phyloP scores from a whole-genome alignment of 345 rosid genomes.

The Arabidopsis arenosa region DNA sequence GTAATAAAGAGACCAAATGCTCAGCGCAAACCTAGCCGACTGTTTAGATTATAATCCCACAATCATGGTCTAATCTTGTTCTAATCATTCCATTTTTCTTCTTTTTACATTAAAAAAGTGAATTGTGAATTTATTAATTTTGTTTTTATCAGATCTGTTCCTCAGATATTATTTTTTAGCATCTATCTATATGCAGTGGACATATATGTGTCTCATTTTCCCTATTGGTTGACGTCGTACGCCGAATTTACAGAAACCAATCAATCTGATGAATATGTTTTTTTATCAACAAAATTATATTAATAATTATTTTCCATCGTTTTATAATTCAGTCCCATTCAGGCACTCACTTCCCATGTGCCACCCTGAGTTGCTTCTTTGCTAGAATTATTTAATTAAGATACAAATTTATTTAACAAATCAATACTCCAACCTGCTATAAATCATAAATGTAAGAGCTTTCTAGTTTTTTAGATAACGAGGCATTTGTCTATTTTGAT shows the following conservation, averaged over 20 bases:
- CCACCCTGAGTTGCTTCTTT: constrained; percentile 26
- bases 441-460: constrained; percentile 40
- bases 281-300: not conserved
- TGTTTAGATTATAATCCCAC: constrained; percentile 66
- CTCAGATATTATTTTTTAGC: not conserved
- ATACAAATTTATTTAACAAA: constrained; percentile 15
- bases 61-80: constrained; percentile 54
- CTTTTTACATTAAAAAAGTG: not conserved
- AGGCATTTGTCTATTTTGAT: constrained; percentile 33
- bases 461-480: constrained; percentile 25
- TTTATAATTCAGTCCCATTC: constrained; percentile 39
- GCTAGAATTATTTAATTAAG: constrained; percentile 33
- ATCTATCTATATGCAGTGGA: constrained; percentile 24
- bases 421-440: constrained; percentile 16
- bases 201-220: constrained; percentile 27
- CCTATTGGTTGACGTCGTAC: constrained; percentile 34
- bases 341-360: constrained; percentile 43
- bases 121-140: not conserved
- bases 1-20: constrained; percentile 55
- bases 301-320: not conserved
- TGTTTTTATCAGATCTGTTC: constrained; percentile 34
- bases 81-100: constrained; percentile 40
- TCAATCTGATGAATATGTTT: constrained; percentile 30
- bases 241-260: constrained; percentile 30
- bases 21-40: constrained; percentile 78